Base-by-base conservation (phyloP, 139 green algal genomes). In the Closterium sp. region DNA sequence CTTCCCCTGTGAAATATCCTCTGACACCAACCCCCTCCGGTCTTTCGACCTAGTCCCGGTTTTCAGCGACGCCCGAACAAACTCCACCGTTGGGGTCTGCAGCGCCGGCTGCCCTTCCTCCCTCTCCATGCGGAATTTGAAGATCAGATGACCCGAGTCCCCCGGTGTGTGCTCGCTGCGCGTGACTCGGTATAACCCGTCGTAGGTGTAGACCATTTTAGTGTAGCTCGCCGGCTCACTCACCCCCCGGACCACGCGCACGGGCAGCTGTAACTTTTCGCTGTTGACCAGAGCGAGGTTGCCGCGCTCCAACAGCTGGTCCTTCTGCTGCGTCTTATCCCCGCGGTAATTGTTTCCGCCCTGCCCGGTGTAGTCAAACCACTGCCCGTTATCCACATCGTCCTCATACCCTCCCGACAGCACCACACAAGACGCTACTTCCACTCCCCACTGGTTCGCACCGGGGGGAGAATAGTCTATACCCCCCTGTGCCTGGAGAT, bases 351-450 rank as follows among this genome's bases (percentile, higher is more conserved):
- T 69, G 31, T 95, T 95, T 21, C 92, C 92, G 28, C 92, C 92
- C 32, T 94, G 86, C 31, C 91, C 92, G 6, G 92, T 95, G 69
- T 94, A 94, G 23, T 86, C 55, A 34, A 94, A 88, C 81, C 25
- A 38, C 21, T 94, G 92, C 12, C 88, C 92, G 55, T 95, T 31
- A 36, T 94, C 92, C 31, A 33, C 30, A 32, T 94, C 92, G 9
- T 94, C 92, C 81, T 94, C 92, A 69, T 94, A 94, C 23, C 84
- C 84, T n/a, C 92, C 92, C 6, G 85, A 92, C 21, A 92, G 25
- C 64, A 94, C 91, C 19, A 94, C 66, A 55, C 64, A 92, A 21
- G 89, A 91, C 34, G 90, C 33, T 21, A 93, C 35, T 10, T n/a
- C 55, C 84, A 34, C n/a, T 23, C 87, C 87, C 33, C 28, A 33